Evolutionary conservation across 1,284 basidiomycete species (phyloP).

Genomic region (Ustilago crameri): DNA sequence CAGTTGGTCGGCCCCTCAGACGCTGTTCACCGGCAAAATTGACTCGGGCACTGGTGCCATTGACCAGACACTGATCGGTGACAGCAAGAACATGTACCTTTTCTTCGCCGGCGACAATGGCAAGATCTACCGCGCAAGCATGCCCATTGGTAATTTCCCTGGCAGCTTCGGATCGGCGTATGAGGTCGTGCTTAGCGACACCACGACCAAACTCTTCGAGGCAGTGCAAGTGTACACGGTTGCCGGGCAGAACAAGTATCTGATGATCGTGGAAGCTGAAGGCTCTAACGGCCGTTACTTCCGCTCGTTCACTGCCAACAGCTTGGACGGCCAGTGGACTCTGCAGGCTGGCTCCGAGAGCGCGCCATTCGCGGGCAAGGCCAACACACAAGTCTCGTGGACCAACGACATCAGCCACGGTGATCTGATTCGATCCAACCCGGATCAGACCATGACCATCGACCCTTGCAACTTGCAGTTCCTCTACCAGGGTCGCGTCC

Average conservation of each 20-base stretch:
- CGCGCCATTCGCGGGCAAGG: constrained; percentile 40
- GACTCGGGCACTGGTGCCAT: constrained; percentile 19
- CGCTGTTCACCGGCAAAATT: constrained; percentile 18
- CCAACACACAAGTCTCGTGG: constrained; percentile 28
- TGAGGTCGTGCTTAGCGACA: constrained; percentile 32
- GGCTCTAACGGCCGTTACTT: constrained; percentile 30
- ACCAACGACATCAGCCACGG: constrained; percentile 42
- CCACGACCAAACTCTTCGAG: constrained; percentile 18
- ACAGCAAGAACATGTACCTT: constrained; percentile 24
- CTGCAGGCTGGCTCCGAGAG: constrained; percentile 26
- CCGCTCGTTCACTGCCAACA: constrained; percentile 27
- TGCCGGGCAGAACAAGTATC: constrained; percentile 29
- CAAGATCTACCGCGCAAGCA: constrained; percentile 35
- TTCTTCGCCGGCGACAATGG: constrained; percentile 36
- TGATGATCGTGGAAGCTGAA: constrained; percentile 37
- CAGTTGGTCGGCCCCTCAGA: constrained; percentile 21
- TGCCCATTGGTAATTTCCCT: constrained; percentile 29
- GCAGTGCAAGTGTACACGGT: constrained; percentile 37
- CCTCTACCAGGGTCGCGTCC: constrained; percentile 29
- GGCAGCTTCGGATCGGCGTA: constrained; percentile 13
- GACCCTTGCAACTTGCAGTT: constrained; percentile 28
- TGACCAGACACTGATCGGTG: constrained; percentile 36
- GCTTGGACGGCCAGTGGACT: constrained; percentile 27
- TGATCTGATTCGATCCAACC: constrained; percentile 32
- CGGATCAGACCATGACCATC: constrained; percentile 37